Evolutionary conservation across 805 yeast genomes (phyloP).

Genomic region (Tetrapisispora pingtungensis): DNA sequence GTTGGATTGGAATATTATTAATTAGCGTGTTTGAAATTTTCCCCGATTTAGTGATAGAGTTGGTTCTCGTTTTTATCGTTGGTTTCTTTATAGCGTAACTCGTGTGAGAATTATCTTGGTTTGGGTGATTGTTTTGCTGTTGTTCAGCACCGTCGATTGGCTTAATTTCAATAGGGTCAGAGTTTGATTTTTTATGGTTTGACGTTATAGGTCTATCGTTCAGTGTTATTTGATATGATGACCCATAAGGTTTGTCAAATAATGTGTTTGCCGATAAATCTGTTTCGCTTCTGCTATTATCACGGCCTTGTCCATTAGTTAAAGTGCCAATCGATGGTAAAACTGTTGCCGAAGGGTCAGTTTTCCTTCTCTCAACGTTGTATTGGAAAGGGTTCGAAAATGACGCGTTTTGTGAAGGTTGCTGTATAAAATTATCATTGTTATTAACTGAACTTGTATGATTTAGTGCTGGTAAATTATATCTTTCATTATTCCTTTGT

Average conservation of each 20-base stretch:
- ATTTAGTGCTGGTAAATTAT: not conserved
- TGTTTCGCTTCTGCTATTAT: not conserved
- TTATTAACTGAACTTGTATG: not conserved
- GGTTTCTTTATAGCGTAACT: not conserved
- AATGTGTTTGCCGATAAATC: not conserved
- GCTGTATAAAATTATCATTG: not conserved
- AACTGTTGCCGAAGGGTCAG: not conserved
- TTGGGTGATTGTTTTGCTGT: too few relatives aligned
- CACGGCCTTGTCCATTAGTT: not conserved
- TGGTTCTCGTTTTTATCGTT: not conserved
- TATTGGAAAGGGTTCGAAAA: not conserved
- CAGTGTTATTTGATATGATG: not conserved
- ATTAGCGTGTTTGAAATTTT: not conserved
- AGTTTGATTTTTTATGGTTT: conserved; percentile 1
- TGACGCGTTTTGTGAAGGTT: not conserved
- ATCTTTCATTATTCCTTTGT: not conserved
- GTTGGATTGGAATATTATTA: conserved; percentile 1
- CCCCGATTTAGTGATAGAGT: not conserved
- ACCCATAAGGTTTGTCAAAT: not conserved
- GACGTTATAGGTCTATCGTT: not conserved
- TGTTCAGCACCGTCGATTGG: not conserved
- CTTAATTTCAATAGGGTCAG: not conserved
- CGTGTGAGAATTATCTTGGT: not conserved
- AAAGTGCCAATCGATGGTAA: conserved; percentile 2
- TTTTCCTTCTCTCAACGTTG: not conserved